Evolutionary conservation across 2,329 filamentous ascomycete genomes (phyloP), one percentile per base, ranked within the genome.

Genomic region (Fusarium austroafricanum): DNA sequence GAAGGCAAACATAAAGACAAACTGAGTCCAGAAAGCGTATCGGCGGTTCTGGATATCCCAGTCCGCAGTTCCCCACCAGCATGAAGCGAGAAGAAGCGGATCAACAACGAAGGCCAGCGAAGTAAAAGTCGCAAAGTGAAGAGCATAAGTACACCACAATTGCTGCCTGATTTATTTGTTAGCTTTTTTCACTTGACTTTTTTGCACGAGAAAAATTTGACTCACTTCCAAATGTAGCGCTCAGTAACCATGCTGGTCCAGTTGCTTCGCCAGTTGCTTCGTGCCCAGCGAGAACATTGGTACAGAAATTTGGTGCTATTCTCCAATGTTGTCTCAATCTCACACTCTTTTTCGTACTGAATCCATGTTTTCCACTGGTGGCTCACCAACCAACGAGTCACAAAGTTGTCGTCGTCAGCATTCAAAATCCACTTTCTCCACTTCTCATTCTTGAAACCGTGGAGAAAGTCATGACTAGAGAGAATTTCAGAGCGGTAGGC

Each of bases 221-320:
- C 93, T 90, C 86, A 97, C 94, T 82, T 89, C 89, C 92, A 93
- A 75, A 97, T 92, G 75, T 93, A 87, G 76, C 91, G 84, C 81
- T 97, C 95, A 68, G 88, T 88, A 68, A 95, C 86, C 75, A 97
- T 85, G 79, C 93, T 97, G 52, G 93, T 97, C 80, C 93, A 90
- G 79, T 98, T 98, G 83, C 94, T 97, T 76, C 95, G 87, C 95
- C 95, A 98, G 81, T 98, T 98, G 84, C 94, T 97, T 75, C 95
- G 90, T 42, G 96, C 94, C 95, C 95, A 98, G 46, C 95, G 88
- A 45, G 95, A 89, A 80, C 95, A 98, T 80, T 98, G 95, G 77
- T 93, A 95, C 67, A 98, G 83, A 76, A 97, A 98, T 76, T 94
- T 96, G 57, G 86, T 83, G 76, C 94, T 91, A 77, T 95, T 92